phyloP scores from a whole-genome alignment of 2,329 filamentous ascomycete species.

The Colletotrichum theobromicola region DNA sequence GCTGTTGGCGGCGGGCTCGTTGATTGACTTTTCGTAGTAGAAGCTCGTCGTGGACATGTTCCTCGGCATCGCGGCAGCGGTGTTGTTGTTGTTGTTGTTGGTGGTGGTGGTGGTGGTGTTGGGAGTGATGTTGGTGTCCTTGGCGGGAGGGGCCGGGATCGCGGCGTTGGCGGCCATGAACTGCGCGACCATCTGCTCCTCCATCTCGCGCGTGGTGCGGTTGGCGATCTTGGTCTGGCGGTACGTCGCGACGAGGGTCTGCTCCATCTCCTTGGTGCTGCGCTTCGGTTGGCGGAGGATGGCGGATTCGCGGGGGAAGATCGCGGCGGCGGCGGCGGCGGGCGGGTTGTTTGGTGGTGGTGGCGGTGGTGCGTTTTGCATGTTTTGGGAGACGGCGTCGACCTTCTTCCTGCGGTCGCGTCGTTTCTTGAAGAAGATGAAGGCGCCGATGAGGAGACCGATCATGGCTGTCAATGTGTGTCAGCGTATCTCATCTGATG shows the following conservation, averaged over 20 bases:
- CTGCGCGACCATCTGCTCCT: slow-evolving; percentile 14
- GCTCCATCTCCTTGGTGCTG: slow-evolving; percentile 2
- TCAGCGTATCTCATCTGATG: accelerated
- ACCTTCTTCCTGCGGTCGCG: slow-evolving; percentile 11
- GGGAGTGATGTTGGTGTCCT: background rate
- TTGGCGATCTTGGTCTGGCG: slow-evolving; percentile 11
- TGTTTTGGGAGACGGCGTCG: background rate
- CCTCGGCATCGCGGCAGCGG: no score
- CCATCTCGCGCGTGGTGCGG: slow-evolving; percentile 11
- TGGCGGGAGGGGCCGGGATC: background rate
- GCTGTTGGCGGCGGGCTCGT: background rate
- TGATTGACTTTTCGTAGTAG: slow-evolving; percentile 10
- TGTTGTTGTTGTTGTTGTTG: no score
- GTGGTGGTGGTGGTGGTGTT: no score
- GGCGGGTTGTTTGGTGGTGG: background rate
- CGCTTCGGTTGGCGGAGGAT: background rate
- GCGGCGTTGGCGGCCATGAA: background rate
- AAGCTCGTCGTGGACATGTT: slow-evolving; percentile 1
- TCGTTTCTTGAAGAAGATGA: slow-evolving; percentile 2
- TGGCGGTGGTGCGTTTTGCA: background rate
- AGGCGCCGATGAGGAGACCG: background rate
- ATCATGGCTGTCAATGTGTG: background rate
- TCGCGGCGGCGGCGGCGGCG: background rate
- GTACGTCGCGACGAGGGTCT: background rate
- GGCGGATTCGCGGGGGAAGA: background rate